Base-by-base conservation (phyloP, 2,329 filamentous ascomycete species). In the Hypoxylon sp. region DNA sequence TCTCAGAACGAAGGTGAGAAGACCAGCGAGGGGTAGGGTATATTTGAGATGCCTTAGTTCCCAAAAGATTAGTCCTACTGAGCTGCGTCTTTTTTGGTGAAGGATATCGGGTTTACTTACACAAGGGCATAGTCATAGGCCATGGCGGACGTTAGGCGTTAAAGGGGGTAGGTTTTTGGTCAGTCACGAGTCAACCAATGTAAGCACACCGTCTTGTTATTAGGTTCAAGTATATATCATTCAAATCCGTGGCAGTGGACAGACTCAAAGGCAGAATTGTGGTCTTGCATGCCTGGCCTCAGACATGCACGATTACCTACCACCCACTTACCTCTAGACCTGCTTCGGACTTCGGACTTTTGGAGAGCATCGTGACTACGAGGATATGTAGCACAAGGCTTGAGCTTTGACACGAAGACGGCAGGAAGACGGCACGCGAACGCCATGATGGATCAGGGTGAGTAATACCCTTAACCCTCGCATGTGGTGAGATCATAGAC, bases 11-110 rank as follows among this genome's bases (percentile, higher is more conserved):
- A 80, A 60, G 11, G 84, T 84, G 58, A 89, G 75, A 30, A 79
- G 62, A 56, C 79, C 68, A 7, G 84, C 86, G 16, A 82, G 76
- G 9, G 86, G 86, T 48, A 89, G 81, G 21, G 83, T 89, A 73
- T 84, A 89, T 62, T 81, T 81, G 62, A 85, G 67, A 68, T 89
- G 83, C 59, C 84, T 89, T 36, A n/a, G n/a, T n/a, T n/a, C n/a
- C n/a, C n/a, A n/a, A n/a, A n/a, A n/a, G n/a, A n/a, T n/a, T n/a
- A n/a, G n/a, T n/a, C n/a, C n/a, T n/a, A n/a, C n/a, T n/a, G n/a
- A n/a, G n/a, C n/a, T n/a, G n/a, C n/a, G n/a, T n/a, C n/a, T n/a
- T n/a, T n/a, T n/a, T n/a, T n/a, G n/a, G n/a, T 16, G 16, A 27
- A 7, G 13, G 4, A 35, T 13, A 36, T 3, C 4, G 15, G 37